Base-by-base conservation (phyloP, 192 early-diverging fungal species). In the Coemansia sp. region DNA sequence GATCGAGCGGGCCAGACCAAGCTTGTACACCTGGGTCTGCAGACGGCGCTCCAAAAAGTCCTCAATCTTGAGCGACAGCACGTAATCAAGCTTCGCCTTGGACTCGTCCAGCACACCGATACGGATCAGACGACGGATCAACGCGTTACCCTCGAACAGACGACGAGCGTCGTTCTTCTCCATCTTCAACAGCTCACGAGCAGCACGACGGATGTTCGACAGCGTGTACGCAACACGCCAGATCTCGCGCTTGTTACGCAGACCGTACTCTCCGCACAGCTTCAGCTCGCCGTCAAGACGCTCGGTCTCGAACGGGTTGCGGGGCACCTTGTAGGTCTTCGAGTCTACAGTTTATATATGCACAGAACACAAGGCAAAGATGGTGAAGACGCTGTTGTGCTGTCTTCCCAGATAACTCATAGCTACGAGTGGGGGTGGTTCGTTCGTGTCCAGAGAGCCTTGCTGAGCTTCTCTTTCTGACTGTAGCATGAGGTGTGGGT, bases 191-290 rank as follows among this genome's bases (percentile, higher is more conserved):
- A 98, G 91, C 85, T 98, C 95, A 96, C 96, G 94, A 69, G 96
- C 96, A 66, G 96, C 96, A 97, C 96, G 96, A 88, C 96, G 96
- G 75, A 98, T 96, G 86, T 97, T 96, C 85, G 96, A 98, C 69
- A 98, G 89, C 70, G 92, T 93, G 84, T 88, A 91, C 69, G 91
- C 93, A 58, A 98, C 92, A 79, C 96, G 89, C 91, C 91, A 98
- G 87, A 98, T 94, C 86, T 98, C 96, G 70, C 92, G 92, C 92
- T 97, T 98, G 94, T 94, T 97, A 68, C 90, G 87, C 79, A 98
- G 91, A 85, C 94, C 94, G 87, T 90, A 98, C 81, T 95, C 93
- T 70, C 96, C 96, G 79, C 92, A 88, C 65, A 97, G 90, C 88
- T 93, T 93, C 69, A 96, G 84, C 81, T 92, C 91, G 71, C 87